phyloP scores from a whole-genome alignment of 2,329 filamentous ascomycete genomes.

The Exophiala sp. region DNA sequence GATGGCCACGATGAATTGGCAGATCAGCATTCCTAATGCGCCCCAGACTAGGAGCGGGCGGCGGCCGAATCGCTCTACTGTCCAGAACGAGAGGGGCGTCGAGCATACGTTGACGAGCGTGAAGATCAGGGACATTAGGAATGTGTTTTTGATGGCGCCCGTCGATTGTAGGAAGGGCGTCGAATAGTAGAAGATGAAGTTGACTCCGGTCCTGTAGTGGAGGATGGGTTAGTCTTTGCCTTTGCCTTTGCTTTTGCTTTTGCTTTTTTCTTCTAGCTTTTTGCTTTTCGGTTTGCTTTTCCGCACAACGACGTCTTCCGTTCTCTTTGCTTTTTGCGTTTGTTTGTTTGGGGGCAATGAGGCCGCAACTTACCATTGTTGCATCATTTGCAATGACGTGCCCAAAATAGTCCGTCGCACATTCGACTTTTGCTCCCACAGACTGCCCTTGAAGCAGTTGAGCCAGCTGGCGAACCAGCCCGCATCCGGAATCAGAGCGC shows the following conservation, averaged over 20 bases:
- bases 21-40: slow-evolving; percentile 73
- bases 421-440: slow-evolving; percentile 49
- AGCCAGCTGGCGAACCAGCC: slow-evolving; percentile 64
- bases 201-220: slow-evolving; percentile 62
- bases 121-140: slow-evolving; percentile 78
- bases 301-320: no score
- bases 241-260: no score
- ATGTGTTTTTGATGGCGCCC: slow-evolving; percentile 68
- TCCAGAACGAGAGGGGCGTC: slow-evolving; percentile 81
- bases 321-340: no score
- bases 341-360: background rate
- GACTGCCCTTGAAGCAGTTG: slow-evolving; percentile 54
- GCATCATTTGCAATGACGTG: slow-evolving; percentile 72
- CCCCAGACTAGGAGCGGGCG: slow-evolving; percentile 73
- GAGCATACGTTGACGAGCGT: slow-evolving; percentile 82
- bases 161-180: slow-evolving; percentile 74
- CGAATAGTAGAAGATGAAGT: slow-evolving; percentile 86
- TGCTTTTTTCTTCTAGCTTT: no score
- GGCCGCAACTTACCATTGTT: slow-evolving; percentile 47
- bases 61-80: slow-evolving; percentile 74
- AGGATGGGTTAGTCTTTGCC: background rate
- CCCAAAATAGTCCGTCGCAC: slow-evolving; percentile 64
- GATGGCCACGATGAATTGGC: slow-evolving; percentile 73
- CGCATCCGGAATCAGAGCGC: slow-evolving; percentile 57
- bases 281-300: no score